These are phyloP conservation scores for Nakazawaea laoshanensis DNA, from an alignment of 805 yeast species.

Conservation along the genomic window DNA sequence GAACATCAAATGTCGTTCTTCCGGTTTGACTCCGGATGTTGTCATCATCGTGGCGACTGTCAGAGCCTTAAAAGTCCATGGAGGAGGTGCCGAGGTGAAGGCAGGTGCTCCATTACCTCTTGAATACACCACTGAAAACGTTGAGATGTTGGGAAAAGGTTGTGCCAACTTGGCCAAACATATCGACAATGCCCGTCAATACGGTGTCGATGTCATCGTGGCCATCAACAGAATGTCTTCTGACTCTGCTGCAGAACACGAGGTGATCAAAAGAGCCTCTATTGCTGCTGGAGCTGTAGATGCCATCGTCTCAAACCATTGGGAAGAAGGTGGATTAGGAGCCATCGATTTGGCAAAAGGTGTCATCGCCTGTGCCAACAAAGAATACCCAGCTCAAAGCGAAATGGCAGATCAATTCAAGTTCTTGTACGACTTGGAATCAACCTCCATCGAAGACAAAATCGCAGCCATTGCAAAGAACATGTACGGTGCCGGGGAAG, in stretches of 20 bases:
- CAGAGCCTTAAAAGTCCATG: slow-evolving; percentile 93
- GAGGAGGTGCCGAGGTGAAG: slow-evolving; percentile 95
- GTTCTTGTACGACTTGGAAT: slow-evolving; percentile 61
- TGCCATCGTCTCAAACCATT: slow-evolving; percentile 87
- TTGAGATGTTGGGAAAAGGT: slow-evolving; percentile 69
- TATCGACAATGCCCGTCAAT: slow-evolving; percentile 73
- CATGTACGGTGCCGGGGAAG: slow-evolving; percentile 88
- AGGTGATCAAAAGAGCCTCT: slow-evolving; percentile 71
- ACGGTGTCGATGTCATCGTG: slow-evolving; percentile 88
- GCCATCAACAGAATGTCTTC: slow-evolving; percentile 85
- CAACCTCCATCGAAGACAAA: slow-evolving; percentile 69
- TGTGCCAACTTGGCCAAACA: slow-evolving; percentile 87
- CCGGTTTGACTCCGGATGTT: slow-evolving; percentile 81
- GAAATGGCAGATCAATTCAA: slow-evolving; percentile 37
- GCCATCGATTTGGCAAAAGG: slow-evolving; percentile 79
- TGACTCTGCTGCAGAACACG: slow-evolving; percentile 76
- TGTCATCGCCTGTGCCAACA: slow-evolving; percentile 61
- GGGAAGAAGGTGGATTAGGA: slow-evolving; percentile 94
- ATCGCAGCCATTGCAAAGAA: slow-evolving; percentile 68
- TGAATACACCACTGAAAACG: slow-evolving; percentile 74
- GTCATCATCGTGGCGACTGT: slow-evolving; percentile 95
- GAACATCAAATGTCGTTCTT: slow-evolving; percentile 90
- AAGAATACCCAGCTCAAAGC: slow-evolving; percentile 26
- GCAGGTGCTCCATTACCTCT: slow-evolving; percentile 85
- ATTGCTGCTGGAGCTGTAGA: slow-evolving; percentile 87